Evolutionary conservation across 2,329 filamentous ascomycete genomes (phyloP).

Genomic region (Fusarium euwallaceae): DNA sequence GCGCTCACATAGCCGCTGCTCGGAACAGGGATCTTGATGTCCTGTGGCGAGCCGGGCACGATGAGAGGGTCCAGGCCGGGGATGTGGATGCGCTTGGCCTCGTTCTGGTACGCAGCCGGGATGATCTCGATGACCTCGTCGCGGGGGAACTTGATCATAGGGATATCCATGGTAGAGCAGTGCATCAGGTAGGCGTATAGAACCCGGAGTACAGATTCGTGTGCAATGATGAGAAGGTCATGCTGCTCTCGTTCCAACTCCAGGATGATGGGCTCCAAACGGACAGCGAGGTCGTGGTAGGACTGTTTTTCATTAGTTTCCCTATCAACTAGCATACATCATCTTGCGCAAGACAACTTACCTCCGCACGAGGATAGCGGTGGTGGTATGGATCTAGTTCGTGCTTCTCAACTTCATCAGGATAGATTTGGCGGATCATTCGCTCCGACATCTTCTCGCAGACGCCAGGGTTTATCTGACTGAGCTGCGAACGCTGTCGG

Average conservation of each 20-base stretch:
- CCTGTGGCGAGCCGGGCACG: constrained; percentile 83
- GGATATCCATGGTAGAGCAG: constrained; percentile 95
- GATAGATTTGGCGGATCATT: constrained; percentile 84
- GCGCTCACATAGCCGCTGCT: constrained; percentile 50
- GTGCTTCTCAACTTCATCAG: constrained; percentile 93
- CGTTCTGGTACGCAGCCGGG: constrained; percentile 96
- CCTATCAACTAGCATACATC: neutral
- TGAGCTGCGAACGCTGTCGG: constrained; percentile 94
- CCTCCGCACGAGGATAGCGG: constrained; percentile 93
- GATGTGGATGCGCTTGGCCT: constrained; percentile 91
- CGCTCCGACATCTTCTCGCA: constrained; percentile 93
- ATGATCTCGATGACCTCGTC: constrained; percentile 99
- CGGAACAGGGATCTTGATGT: constrained; percentile 82
- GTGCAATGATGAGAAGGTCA: constrained; percentile 97
- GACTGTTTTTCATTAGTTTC: constrained; percentile 69
- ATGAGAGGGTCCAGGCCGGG: constrained; percentile 75
- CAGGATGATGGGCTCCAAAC: constrained; percentile 96
- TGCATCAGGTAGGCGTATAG: constrained; percentile 99
- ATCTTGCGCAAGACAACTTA: constrained; percentile 50
- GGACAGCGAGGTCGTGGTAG: constrained; percentile 98
- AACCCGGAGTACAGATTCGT: constrained; percentile 97
- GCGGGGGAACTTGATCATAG: constrained; percentile 90
- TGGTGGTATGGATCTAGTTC: constrained; percentile 97
- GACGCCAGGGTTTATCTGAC: constrained; percentile 95
- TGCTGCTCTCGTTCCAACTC: constrained; percentile 97